Base-by-base conservation (phyloP, 23 red algal genomes). In the Gracilaria domingensis region DNA sequence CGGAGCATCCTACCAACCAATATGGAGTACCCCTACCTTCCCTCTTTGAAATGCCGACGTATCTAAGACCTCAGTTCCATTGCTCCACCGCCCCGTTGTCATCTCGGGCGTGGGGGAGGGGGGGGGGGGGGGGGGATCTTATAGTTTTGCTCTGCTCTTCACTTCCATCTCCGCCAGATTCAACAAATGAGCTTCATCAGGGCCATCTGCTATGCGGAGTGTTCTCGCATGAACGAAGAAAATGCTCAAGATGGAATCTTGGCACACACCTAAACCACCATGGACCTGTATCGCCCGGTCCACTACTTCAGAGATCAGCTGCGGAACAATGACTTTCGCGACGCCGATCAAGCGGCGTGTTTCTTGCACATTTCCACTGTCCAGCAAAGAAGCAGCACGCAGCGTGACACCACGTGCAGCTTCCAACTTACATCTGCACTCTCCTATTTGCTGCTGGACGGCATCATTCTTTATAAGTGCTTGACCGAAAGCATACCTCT, bases 161-260 rank as follows among this genome's bases (percentile, higher is more conserved):
- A 60, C 72, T 71, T 92, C 89, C 49, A 75, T 73, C 36, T 83
- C 84, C 47, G 77, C 89, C 45, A 92, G 20, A 14, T 77, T 82
- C 48, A 84, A 25, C 32, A 72, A 50, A 57, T 98, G 96, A 5
- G 95, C 96, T 65, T 94, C 96, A 58, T 98, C 96, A 16, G 96
- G 96, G 33, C 96, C 96, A 61, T 98, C 96, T 48, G 96, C 96
- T n/a, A 98, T 75, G 16, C 96, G 80, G 33, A 98, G 75, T 1
- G 88, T 76, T 55, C 96, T 61, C 38, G 90, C 78, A 58, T 89
- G 67, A n/a, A 83, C 92, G 51, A 71, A 95, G 23, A 94, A 51
- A 42, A 83, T 49, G 13, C 80, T 69, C 62, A 98, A 58, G 39
- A 93, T 54, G n/a, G 86, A 92, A 60, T 94, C 96, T 67, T 94